phyloP scores from a whole-genome alignment of 371 early-diverging fungal species.

The Mucor plumbeus region DNA sequence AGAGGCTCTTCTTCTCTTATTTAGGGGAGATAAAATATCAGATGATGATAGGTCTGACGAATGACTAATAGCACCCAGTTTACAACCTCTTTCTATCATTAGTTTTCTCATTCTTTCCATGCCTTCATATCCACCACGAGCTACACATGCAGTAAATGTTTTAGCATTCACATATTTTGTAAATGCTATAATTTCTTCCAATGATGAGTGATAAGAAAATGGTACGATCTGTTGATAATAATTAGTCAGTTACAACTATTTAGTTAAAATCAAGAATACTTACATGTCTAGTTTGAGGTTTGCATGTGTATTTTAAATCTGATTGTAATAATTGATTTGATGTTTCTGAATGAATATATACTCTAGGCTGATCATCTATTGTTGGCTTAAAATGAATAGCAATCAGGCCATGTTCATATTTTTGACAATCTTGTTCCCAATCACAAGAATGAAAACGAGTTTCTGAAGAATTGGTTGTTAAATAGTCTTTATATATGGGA shows the following conservation, averaged over 20 bases:
- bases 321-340: conserved; percentile 11
- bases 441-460: conserved; percentile 35
- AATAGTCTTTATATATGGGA: background rate
- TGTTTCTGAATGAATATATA: background rate
- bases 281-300: conserved; percentile 9
- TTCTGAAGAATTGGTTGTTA: conserved; percentile 19
- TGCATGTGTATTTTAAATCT: conserved; percentile 18
- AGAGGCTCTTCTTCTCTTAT: background rate
- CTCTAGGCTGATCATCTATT: conserved; percentile 13
- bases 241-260: no score
- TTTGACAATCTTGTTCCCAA: conserved; percentile 13
- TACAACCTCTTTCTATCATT: background rate
- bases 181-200: conserved; percentile 24
- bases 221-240: conserved; percentile 19
- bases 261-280: background rate
- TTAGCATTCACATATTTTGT: conserved; percentile 16
- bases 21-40: background rate
- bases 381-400: background rate
- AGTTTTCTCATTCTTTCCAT: conserved; percentile 4
- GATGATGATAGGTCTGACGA: background rate
- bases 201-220: conserved; percentile 34
- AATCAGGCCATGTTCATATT: background rate
- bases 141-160: conserved; percentile 29
- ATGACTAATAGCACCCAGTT: background rate
- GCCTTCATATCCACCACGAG: conserved; percentile 23